Base-by-base conservation (phyloP, 805 yeast species). In the Wickerhamomyces bisporus region DNA sequence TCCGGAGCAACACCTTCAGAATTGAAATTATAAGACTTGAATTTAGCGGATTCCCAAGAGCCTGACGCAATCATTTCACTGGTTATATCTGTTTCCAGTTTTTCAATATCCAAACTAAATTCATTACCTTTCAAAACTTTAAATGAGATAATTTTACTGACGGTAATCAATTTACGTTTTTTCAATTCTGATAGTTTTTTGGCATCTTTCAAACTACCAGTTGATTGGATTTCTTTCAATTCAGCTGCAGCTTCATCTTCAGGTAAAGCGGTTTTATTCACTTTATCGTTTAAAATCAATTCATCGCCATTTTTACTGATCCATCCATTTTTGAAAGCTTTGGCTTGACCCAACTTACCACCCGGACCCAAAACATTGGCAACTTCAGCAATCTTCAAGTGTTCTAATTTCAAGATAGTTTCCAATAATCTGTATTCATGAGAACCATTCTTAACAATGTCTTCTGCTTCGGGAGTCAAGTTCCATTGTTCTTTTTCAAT, bases 261-360 rank as follows among this genome's bases (percentile, higher is more conserved):
- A 26, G 88, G 87, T 39, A 71, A 61, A 13, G 58, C 50, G 5
- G 58, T 62, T 29, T 65, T 67, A 34, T 69, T 64, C 24, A 81
- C 69, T 46, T 78, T 64, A 1, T 60, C 66, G 36, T 57, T 76
- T 21, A 85, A 60, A 35, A 86, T 75, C 50, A 91, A 73, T 54
- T 73, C 78, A 51, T 85, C 95, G 41, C 91, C 94, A 42, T 82
- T 85, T 61, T 94, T 93, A 47, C 75, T 67, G 53, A 93, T 81
- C 99, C 99, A 93, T 30, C 95, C 94, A 62, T 89, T 89, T 65
- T 88, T 91, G 75, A 93, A 94, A 14, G 98, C 99, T 55, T 89
- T 81, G 51, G 95, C 95, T 68, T 93, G 98, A 46, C 98, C 99
- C 47, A 91, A 73, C 52, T 81, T 81, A 45, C 97, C 98, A 42